Evolutionary conservation across 1,139 yeast genomes (phyloP).

Genomic region (Suhomyces atakaporum): DNA sequence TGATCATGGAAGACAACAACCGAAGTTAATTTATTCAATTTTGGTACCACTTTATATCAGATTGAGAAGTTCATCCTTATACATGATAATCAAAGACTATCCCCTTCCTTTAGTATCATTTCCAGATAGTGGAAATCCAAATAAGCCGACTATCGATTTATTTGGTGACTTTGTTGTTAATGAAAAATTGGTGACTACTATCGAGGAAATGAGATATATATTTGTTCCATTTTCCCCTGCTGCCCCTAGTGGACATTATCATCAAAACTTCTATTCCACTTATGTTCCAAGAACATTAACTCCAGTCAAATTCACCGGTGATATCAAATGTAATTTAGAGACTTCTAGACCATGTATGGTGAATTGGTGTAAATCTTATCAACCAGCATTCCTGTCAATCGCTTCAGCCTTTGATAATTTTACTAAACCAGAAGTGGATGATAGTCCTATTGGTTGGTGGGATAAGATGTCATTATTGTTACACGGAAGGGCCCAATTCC

Average conservation of each 20-base stretch:
- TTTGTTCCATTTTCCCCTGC: conserved; percentile 52
- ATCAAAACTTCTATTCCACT: conserved; percentile 43
- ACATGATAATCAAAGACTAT: conserved; percentile 40
- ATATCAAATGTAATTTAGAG: conserved; percentile 35
- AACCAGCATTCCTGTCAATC: conserved; percentile 39
- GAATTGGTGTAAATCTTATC: conserved; percentile 49
- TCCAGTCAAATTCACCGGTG: conserved; percentile 45
- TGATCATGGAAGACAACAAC: conserved; percentile 44
- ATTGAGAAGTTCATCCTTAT: conserved; percentile 34
- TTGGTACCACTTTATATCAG: conserved; percentile 38
- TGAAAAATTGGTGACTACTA: conserved; percentile 37
- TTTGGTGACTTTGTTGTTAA: conserved; percentile 45
- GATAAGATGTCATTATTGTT: conserved; percentile 44
- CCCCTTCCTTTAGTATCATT: conserved; percentile 46
- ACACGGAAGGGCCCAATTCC: conserved; percentile 56
- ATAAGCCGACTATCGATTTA: conserved; percentile 32
- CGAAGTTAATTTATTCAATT: conserved; percentile 42
- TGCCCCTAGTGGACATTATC: conserved; percentile 16
- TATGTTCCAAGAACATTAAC: conserved; percentile 46
- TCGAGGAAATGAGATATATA: conserved; percentile 47
- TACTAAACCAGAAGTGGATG: conserved; percentile 77
- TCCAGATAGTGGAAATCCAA: conserved; percentile 33
- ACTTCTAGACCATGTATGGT: conserved; percentile 44
- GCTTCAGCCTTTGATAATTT: conserved; percentile 51
- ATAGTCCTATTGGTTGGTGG: conserved; percentile 83